Percentiles rank a stretch among this genome's conserved stretches.
Conservation (phyloP, 345 rosid genomes). For the Combretum micranthum region DNA sequence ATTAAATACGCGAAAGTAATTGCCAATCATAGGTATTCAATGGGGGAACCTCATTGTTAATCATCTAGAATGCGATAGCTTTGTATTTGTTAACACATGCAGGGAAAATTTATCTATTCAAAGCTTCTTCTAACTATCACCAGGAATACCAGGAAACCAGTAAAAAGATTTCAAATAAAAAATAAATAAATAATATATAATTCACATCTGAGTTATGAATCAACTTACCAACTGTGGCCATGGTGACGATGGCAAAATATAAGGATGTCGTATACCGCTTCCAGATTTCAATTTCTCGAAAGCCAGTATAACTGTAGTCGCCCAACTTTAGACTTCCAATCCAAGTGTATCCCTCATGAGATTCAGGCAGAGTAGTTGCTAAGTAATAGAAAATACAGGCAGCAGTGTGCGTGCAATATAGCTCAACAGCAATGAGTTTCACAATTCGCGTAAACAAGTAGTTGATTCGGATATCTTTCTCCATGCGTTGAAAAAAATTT, state of each 20-base stretch:
- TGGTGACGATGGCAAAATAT: constrained; percentile 84
- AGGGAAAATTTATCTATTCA: too few species aligned
- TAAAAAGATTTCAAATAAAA: too few species aligned
- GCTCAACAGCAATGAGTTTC: constrained; percentile 66
- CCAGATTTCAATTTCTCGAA: constrained; percentile 77
- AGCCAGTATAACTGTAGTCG: constrained; percentile 58
- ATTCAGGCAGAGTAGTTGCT: constrained; percentile 67
- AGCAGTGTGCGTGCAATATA: constrained; percentile 88
- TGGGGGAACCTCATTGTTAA: too few species aligned
- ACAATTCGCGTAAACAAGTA: constrained; percentile 68
- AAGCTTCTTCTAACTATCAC: too few species aligned
- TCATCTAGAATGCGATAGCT: too few species aligned
- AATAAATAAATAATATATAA: neutral
- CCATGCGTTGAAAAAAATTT: constrained; percentile 47
- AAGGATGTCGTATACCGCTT: constrained; percentile 71
- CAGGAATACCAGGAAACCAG: too few species aligned
- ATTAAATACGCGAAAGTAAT: too few species aligned
- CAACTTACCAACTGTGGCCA: constrained; percentile 83
- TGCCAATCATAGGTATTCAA: too few species aligned
- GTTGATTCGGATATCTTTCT: constrained; percentile 71
- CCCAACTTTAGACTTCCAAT: constrained; percentile 85
- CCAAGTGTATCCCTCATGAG: constrained; percentile 77
- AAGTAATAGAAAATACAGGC: constrained; percentile 84
- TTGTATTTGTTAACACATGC: too few species aligned
- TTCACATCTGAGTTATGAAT: neutral